phyloP scores from a whole-genome alignment of 805 yeast genomes.

The Kodamaea leandrae region DNA sequence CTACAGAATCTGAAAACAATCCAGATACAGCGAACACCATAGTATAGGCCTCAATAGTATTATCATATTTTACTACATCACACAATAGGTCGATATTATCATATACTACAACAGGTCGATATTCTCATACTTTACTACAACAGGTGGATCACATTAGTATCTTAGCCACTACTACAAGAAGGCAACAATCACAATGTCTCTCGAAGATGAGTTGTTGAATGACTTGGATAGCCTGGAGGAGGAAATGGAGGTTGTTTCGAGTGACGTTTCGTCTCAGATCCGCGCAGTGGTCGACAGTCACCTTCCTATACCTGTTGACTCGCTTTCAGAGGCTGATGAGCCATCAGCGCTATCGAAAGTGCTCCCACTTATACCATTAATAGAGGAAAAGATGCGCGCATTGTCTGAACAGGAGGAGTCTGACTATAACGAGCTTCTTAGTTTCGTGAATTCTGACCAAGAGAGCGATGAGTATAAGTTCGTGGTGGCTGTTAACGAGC shows the following conservation, averaged over 20 bases:
- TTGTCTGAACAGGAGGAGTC: constrained; percentile 24
- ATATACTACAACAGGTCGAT: no score
- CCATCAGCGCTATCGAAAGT: constrained; percentile 22
- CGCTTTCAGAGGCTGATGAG: constrained; percentile 14
- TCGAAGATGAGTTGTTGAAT: constrained; percentile 41
- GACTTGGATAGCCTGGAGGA: constrained; percentile 38
- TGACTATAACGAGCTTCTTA: constrained; percentile 31
- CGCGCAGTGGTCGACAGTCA: not conserved
- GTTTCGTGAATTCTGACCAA: constrained; percentile 26
- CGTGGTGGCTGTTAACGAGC: constrained; percentile 51
- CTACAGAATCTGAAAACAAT: not conserved
- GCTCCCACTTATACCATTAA: constrained; percentile 23
- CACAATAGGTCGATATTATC: no score
- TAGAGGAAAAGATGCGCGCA: constrained; percentile 18
- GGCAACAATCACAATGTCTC: constrained; percentile 19
- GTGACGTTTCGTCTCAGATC: not conserved
- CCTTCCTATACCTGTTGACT: not conserved
- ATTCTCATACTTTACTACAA: no score
- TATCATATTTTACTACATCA: no score
- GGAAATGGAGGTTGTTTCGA: constrained; percentile 10
- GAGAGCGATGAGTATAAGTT: constrained; percentile 47
- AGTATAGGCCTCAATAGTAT: no score
- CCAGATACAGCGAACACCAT: not conserved
- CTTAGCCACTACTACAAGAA: no score
- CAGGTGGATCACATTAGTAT: no score